Evolutionary conservation across 2,329 filamentous ascomycete species (phyloP), one percentile per base, ranked within the genome.

Genomic region (Dothidotthia symphoricarpi): DNA sequence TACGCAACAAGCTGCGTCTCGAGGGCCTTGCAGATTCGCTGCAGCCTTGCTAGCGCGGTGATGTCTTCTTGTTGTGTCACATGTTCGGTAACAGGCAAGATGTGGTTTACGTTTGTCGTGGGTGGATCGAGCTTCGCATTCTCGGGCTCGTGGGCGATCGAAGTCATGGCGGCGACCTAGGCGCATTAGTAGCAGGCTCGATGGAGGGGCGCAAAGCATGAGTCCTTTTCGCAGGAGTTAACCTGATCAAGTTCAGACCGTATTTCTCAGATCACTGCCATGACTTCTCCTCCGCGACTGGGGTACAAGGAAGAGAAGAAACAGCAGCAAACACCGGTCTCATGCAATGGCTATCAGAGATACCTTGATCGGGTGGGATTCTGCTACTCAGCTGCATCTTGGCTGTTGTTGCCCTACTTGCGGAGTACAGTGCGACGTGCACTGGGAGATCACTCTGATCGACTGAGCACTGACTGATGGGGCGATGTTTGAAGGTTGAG

Each of bases 201-300:
- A 17, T 39, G 27, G 14, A 36, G 38, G 49, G 41, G 46, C 53
- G 58, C 57, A 72, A 59, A 55, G 72, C 73, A 75, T 73, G 72
- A 73, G 43, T 60, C 73, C 68, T 71, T 75, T 73, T 73, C 71
- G 73, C 72, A 73, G 69, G 71, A 61, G 66, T 75, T 71, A 68
- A 69, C 71, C 68, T 72, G 71, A 72, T 73, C 72, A 74, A 75
- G 72, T 75, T 75, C 69, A 60, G 56, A 73, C 73, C 73, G 73
- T 75, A 66, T 75, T 50, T 75, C 73, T 75, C 72, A 75, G 72
- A 72, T 64, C 66, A 49, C 47, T 34, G 30, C 36, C 42, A 34
- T 14, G 26, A 10, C 28, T 10, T 30, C 33, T 10, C 36, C 32
- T 11, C 11, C n/a, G 28, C 27, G 19, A 16, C 16, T 24, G 31